A percentile compares a stretch with the other conserved stretches of the same genome.
phyloP scores from a whole-genome alignment of 768 basidiomycete genomes.

The Dendrothele bispora region DNA sequence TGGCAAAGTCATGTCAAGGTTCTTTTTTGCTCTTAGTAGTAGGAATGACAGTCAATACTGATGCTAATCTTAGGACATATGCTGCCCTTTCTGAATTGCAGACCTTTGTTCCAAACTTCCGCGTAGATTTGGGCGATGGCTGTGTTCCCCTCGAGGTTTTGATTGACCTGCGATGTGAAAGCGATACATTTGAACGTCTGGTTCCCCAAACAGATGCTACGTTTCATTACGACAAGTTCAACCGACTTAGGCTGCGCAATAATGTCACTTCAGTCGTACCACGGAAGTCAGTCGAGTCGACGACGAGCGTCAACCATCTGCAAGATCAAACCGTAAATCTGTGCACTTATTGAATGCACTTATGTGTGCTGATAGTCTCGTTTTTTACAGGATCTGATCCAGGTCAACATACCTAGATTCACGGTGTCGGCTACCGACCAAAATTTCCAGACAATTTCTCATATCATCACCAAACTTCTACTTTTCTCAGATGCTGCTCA shows the following conservation, averaged over 20 bases:
- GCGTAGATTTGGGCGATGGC: slow-evolving; percentile 41
- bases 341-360: not conserved
- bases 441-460: slow-evolving; percentile 84
- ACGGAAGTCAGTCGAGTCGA: slow-evolving; percentile 37
- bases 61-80: slow-evolving; percentile 59
- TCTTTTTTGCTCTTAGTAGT: no score
- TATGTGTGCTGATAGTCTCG: not conserved
- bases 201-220: slow-evolving; percentile 86
- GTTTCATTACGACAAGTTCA: slow-evolving; percentile 93
- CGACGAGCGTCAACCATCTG: slow-evolving; percentile 47
- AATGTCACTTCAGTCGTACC: slow-evolving; percentile 55
- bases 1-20: slow-evolving; percentile 53
- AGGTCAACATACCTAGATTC: slow-evolving; percentile 81
- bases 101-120: slow-evolving; percentile 72
- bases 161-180: slow-evolving; percentile 83
- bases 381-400: slow-evolving; percentile 68
- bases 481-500: slow-evolving; percentile 89
- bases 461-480: slow-evolving; percentile 82
- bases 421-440: slow-evolving; percentile 81
- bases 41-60: no score
- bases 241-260: slow-evolving; percentile 81
- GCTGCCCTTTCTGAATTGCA: slow-evolving; percentile 80
- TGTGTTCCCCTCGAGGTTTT: slow-evolving; percentile 88
- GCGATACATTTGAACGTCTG: slow-evolving; percentile 80
- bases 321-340: slow-evolving; percentile 60